Percentiles rank a stretch among this genome's conserved stretches.
Conservation (phyloP, 1,284 basidiomycete species). For the Apiotrichum montevideense region DNA sequence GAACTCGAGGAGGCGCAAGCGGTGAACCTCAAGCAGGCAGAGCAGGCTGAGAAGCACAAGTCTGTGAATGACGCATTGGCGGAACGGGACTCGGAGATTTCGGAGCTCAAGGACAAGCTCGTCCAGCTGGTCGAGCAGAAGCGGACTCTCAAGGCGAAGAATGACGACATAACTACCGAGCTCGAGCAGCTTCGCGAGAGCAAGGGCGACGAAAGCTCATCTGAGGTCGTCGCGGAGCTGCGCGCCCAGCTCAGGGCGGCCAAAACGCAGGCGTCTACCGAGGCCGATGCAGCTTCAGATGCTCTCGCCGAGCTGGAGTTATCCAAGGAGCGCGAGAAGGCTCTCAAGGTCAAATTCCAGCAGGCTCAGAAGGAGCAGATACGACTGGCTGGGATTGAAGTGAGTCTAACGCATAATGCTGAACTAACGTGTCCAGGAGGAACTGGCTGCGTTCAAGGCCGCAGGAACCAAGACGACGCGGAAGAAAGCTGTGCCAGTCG, state of each 20-base stretch:
- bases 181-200: slow-evolving; percentile 21
- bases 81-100: background rate
- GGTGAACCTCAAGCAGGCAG: background rate
- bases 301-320: slow-evolving; percentile 28
- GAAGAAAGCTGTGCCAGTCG: slow-evolving; percentile 5
- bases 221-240: slow-evolving; percentile 29
- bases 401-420: slow-evolving; percentile 3
- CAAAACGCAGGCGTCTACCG: slow-evolving; percentile 24
- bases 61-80: background rate
- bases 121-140: slow-evolving; percentile 17
- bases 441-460: slow-evolving; percentile 9
- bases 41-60: background rate
- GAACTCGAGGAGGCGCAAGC: slow-evolving; percentile 2
- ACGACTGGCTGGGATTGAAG: slow-evolving; percentile 26
- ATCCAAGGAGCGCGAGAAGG: slow-evolving; percentile 27
- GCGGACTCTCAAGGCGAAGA: slow-evolving; percentile 27
- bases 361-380: slow-evolving; percentile 27
- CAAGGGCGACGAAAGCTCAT: background rate
- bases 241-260: slow-evolving; percentile 23
- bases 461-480: slow-evolving; percentile 19
- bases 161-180: slow-evolving; percentile 25
- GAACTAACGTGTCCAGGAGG: slow-evolving; percentile 20
- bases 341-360: slow-evolving; percentile 21
- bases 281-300: slow-evolving; percentile 26
- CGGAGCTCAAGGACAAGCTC: slow-evolving; percentile 1